Conservation (phyloP, 2,329 filamentous ascomycete species). For the Pleomassaria siparia region DNA sequence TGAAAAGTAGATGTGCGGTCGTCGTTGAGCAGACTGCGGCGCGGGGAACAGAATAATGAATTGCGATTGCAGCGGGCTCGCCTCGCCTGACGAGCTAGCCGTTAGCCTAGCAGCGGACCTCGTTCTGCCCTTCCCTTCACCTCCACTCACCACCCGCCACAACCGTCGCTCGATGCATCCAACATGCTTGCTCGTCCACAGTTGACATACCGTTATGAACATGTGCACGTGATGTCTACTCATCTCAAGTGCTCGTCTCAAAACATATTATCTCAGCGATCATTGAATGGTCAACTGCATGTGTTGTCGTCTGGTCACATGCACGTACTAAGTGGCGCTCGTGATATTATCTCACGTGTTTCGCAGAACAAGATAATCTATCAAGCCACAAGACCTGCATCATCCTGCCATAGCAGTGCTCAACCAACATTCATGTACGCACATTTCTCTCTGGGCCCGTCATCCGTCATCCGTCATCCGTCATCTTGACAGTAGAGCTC, state of each 20-base stretch:
- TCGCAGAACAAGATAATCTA: not conserved
- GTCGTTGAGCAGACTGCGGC: not conserved
- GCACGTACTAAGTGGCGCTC: no score
- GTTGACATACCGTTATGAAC: no score
- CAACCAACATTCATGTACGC: no score
- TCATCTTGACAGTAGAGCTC: no score
- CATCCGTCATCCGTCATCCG: no score
- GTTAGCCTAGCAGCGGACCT: not conserved
- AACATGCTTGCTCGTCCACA: no score
- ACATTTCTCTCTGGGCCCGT: no score
- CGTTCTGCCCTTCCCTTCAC: not conserved
- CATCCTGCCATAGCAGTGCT: not conserved
- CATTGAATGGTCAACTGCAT: no score
- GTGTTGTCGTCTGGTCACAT: no score
- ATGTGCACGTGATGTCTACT: no score
- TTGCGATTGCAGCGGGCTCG: slow-evolving; percentile 6
- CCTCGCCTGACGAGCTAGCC: not conserved
- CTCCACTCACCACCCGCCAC: not conserved
- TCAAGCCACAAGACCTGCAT: not conserved
- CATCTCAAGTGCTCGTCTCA: no score
- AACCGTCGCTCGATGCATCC: not conserved
- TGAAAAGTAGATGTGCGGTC: slow-evolving; percentile 1
- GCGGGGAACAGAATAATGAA: slow-evolving; percentile 8
- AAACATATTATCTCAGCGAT: no score
- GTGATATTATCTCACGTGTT: not conserved